A percentile compares a stretch with the other conserved stretches of the same genome.
phyloP scores from a whole-genome alignment of 2,329 filamentous ascomycete genomes.

The Aspergillus spinulosporus region DNA sequence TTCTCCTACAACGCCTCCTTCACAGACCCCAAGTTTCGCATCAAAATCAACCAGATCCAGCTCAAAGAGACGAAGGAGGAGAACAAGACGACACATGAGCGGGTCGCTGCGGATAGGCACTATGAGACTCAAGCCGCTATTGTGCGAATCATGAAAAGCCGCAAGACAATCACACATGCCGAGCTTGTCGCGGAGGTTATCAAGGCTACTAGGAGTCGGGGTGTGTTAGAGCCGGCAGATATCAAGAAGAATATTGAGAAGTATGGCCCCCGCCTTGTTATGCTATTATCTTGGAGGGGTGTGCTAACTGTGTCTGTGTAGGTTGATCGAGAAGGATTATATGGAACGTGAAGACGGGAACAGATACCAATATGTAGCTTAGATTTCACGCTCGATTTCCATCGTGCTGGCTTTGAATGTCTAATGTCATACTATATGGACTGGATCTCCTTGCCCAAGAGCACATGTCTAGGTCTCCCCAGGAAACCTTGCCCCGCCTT shows the following conservation, averaged over 20 bases:
- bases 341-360: slow-evolving; percentile 74
- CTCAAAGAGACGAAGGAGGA: slow-evolving; percentile 94
- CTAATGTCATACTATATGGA: background rate
- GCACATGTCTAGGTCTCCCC: background rate
- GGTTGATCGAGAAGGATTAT: slow-evolving; percentile 90
- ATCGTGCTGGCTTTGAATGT: background rate
- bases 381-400: background rate
- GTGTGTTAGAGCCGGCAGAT: slow-evolving; percentile 77
- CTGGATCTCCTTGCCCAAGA: background rate
- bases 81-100: slow-evolving; percentile 89
- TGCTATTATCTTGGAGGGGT: background rate
- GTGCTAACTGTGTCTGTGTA: slow-evolving; percentile 36
- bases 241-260: slow-evolving; percentile 98
- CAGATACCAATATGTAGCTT: slow-evolving; percentile 70
- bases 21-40: slow-evolving; percentile 75
- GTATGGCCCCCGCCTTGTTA: slow-evolving; percentile 55
- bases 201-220: slow-evolving; percentile 80
- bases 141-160: slow-evolving; percentile 93
- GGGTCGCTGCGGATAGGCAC: slow-evolving; percentile 83
- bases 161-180: slow-evolving; percentile 82
- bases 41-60: slow-evolving; percentile 99
- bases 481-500: slow-evolving; percentile 5
- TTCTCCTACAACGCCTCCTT: slow-evolving; percentile 82
- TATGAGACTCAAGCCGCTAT: slow-evolving; percentile 98
- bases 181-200: slow-evolving; percentile 91